phyloP scores from a whole-genome alignment of 2,329 filamentous ascomycete species.

The Lachnum nothofagi region DNA sequence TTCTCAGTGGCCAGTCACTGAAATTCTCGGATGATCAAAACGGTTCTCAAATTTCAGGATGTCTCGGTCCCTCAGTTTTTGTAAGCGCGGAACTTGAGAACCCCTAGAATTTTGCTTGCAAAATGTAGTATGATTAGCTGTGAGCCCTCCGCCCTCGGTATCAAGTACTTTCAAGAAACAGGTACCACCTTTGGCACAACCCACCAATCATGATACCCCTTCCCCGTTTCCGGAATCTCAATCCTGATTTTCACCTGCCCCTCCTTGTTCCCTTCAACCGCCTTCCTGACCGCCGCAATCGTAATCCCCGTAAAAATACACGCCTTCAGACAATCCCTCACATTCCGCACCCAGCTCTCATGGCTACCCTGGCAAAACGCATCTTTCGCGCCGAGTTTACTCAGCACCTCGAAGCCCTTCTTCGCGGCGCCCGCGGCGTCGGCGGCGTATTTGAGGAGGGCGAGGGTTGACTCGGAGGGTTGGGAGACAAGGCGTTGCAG shows the following conservation, averaged over 20 bases:
- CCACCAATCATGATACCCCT: slow-evolving; percentile 62
- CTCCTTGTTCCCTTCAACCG: slow-evolving; percentile 37
- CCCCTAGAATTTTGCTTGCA: no score
- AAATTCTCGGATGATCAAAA: slow-evolving; percentile 14
- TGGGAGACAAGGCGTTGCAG: slow-evolving; percentile 43
- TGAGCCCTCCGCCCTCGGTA: background rate
- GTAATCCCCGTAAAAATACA: slow-evolving; percentile 66
- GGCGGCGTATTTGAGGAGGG: slow-evolving; percentile 33
- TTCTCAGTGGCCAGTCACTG: slow-evolving; percentile 21
- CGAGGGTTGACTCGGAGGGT: slow-evolving; percentile 33
- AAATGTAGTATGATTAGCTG: slow-evolving; percentile 16
- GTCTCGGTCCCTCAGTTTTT: no score
- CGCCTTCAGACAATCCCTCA: slow-evolving; percentile 60
- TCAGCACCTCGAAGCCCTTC: slow-evolving; percentile 52
- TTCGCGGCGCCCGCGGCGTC: slow-evolving; percentile 37
- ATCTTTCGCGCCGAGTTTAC: slow-evolving; percentile 46
- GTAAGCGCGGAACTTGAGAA: no score
- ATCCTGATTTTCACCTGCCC: slow-evolving; percentile 38
- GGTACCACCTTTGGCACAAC: slow-evolving; percentile 46
- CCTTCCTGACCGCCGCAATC: slow-evolving; percentile 55
- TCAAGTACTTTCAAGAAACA: slow-evolving; percentile 9
- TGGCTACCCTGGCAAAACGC: slow-evolving; percentile 54
- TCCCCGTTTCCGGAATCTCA: slow-evolving; percentile 48
- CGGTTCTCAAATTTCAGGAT: slow-evolving; percentile 14
- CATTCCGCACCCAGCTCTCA: slow-evolving; percentile 55